Base-by-base conservation (phyloP, 176 grass and related monocot species). In the Cocos nucifera region DNA sequence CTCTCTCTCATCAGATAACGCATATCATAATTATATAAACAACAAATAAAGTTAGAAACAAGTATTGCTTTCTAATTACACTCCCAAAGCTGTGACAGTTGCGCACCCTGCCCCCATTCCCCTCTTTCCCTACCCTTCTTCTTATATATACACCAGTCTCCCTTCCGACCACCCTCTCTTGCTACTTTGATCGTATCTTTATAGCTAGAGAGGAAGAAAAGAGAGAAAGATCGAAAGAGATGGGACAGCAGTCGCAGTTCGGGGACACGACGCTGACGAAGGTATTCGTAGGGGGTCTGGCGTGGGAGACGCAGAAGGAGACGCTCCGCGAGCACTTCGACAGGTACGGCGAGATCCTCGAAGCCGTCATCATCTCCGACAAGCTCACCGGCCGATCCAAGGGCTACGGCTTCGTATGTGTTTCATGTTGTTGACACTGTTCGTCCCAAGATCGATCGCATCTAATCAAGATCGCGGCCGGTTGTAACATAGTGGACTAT, bases 281-380 rank as follows among this genome's bases (percentile, higher is more conserved):
- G 85, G 93, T 98, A 69, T 98, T 98, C 85, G 93, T 98, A 16
- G 93, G 93, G 27, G 93, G 93, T 21, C 73, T 98, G 21, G 93
- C 88, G 25, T 98, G 93, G 93, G 93, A 98, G 77, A 92, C 93
- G 6, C 93, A 85, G 77, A 85, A 98, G 78, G 93, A 88, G 68
- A 82, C 93, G 30, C 88, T 98, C 66, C 93, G 76, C 25, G 82
- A 92, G 77, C 93, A 98, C 72, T 98, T 98, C 79, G 76, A 89
- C 53, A 69, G 74, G 76, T 92, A 73, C 58, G 93, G 93, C 59
- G 87, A 98, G 73, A 89, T 98, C 79, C 84, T 92, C 56, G 93
- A 98, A 75, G 93, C 87, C 51, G 93, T 98, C 77, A 86, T 98
- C 79, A 98, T 98, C 76, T 88, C 84, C 70, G 93, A 98, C 81